phyloP scores from a whole-genome alignment of 2,329 filamentous ascomycete genomes.

The Acarospora socialis region DNA sequence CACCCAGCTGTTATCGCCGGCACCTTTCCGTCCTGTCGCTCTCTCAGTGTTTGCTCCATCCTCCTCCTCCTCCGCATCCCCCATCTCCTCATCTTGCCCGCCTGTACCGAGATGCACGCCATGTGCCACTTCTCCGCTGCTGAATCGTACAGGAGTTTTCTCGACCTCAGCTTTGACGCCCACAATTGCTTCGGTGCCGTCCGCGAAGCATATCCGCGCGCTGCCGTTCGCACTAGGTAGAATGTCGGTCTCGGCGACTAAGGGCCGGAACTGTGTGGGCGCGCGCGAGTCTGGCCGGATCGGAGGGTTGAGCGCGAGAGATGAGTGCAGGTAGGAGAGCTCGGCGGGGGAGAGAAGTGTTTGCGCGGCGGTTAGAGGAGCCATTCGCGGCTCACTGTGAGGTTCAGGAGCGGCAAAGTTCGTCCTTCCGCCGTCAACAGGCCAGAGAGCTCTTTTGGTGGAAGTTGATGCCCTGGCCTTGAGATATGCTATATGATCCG shows the following conservation, averaged over 20 bases:
- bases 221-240: slow-evolving; percentile 83
- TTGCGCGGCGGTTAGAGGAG: too few species aligned
- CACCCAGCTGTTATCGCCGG: slow-evolving; percentile 56
- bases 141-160: slow-evolving; percentile 37
- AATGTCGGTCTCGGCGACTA: slow-evolving; percentile 81
- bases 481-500: too few species aligned
- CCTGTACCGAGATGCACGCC: slow-evolving; percentile 28
- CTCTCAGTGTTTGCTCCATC: slow-evolving; percentile 15
- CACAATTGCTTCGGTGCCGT: slow-evolving; percentile 90
- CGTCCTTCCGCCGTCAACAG: too few species aligned
- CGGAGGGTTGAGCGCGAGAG: slow-evolving; percentile 66
- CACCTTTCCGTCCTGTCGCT: slow-evolving; percentile 22
- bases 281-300: slow-evolving; percentile 79
- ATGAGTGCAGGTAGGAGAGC: slow-evolving; percentile 84
- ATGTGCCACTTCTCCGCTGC: slow-evolving; percentile 21
- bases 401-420: too few species aligned
- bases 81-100: slow-evolving; percentile 11
- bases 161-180: slow-evolving; percentile 93
- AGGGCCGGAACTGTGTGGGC: slow-evolving; percentile 74
- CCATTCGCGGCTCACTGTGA: too few species aligned
- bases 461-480: too few species aligned
- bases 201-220: slow-evolving; percentile 83
- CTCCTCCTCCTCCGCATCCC: slow-evolving; percentile 15
- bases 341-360: slow-evolving; percentile 80
- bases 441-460: too few species aligned